Evolutionary conservation across 352 stramenopile genomes (phyloP).

Genomic region (Phytophthora quininea): DNA sequence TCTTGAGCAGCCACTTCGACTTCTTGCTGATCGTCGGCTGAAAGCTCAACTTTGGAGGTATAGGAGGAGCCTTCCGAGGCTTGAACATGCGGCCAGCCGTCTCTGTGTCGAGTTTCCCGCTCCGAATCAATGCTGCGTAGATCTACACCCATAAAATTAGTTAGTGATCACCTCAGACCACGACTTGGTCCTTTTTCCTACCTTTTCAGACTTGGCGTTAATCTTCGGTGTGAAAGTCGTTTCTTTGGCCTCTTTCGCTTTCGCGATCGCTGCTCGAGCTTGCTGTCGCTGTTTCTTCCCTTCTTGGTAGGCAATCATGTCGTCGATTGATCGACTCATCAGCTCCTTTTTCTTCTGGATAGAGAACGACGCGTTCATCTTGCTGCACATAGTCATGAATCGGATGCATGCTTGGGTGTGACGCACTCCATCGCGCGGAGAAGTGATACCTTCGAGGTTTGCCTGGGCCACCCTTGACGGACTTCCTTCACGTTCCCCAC

Average conservation of each 20-base stretch:
- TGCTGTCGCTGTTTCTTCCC: conserved; percentile 48
- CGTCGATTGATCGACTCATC: conserved; percentile 56
- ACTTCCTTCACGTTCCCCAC: conserved; percentile 11
- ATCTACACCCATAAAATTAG: conserved; percentile 35
- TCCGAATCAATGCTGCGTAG: conserved; percentile 52
- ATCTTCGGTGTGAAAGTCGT: conserved; percentile 57
- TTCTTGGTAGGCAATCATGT: conserved; percentile 58
- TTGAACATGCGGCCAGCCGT: conserved; percentile 29
- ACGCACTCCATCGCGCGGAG: conserved; percentile 7
- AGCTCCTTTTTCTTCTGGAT: conserved; percentile 55
- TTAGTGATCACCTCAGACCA: neutral
- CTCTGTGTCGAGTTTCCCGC: conserved; percentile 36
- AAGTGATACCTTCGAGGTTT: conserved; percentile 5
- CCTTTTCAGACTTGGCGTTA: conserved; percentile 54
- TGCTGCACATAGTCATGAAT: conserved; percentile 62
- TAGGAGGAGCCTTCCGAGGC: conserved; percentile 23
- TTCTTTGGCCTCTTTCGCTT: conserved; percentile 36
- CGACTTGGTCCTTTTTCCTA: conserved; percentile 8
- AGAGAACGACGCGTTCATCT: conserved; percentile 51
- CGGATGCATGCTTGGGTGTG: conserved; percentile 50
- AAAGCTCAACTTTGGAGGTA: conserved; percentile 39
- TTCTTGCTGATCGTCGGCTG: conserved; percentile 47
- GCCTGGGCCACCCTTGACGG: conserved; percentile 17
- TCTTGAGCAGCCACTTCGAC: conserved; percentile 43
- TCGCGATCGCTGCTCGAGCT: conserved; percentile 35